These are phyloP conservation scores for Chamaecrista fasciculata DNA, from an alignment of 306 rosid species.

Conservation along the genomic window DNA sequence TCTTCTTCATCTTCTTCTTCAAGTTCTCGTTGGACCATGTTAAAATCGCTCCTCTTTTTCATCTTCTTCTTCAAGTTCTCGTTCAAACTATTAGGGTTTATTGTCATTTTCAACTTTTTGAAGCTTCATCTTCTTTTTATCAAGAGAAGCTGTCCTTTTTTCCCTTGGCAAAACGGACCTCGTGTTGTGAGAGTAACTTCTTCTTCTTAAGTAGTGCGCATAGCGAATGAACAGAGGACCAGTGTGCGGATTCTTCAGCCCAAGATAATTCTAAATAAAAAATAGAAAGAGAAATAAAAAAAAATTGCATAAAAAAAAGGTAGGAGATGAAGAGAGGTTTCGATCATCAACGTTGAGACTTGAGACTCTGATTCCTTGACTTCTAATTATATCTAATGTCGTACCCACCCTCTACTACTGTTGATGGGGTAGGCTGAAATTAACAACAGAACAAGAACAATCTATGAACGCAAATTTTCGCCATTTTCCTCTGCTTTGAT, in stretches of 20 bases:
- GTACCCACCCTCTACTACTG: constrained; percentile 23
- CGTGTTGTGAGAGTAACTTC: too few species aligned
- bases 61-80: too few species aligned
- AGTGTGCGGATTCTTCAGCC: constrained; percentile 28
- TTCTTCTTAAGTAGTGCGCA: background rate
- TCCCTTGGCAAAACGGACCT: background rate
- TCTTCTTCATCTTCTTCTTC: too few species aligned
- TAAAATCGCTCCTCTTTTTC: too few species aligned
- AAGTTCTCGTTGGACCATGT: too few species aligned
- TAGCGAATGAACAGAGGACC: constrained; percentile 13
- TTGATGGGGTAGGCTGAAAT: constrained; percentile 25
- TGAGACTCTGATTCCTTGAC: background rate
- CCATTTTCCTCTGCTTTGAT: constrained; percentile 12
- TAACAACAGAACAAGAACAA: too few species aligned
- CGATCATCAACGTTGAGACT: background rate
- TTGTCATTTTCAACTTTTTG: too few species aligned
- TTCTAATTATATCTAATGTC: constrained; percentile 17
- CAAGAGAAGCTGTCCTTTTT: background rate
- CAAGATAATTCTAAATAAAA: background rate
- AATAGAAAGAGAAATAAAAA: too few species aligned
- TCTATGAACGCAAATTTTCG: background rate
- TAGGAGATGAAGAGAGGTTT: background rate
- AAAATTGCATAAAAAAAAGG: background rate
- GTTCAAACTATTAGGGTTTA: too few species aligned
- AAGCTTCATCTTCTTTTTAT: too few species aligned